Percentiles rank a stretch among this genome's conserved stretches.
Conservation (phyloP, 192 early-diverging fungal genomes). For the Ambispora gerdemannii region DNA sequence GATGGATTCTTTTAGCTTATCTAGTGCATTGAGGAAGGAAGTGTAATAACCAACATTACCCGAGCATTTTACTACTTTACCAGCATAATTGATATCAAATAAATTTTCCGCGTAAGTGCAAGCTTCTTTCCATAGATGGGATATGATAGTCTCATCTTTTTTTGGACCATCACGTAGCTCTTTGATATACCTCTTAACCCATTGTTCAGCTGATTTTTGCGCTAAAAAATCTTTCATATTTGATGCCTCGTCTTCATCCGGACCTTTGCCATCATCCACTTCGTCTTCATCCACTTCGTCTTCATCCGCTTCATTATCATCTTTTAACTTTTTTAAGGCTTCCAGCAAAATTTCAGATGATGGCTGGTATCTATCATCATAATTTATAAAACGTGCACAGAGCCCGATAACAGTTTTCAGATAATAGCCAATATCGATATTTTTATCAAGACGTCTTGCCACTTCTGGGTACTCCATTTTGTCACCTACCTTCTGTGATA, state of each 20-base stretch:
- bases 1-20: conserved; percentile 7
- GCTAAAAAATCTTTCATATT: background rate
- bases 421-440: conserved; percentile 14
- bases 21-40: background rate
- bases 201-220: background rate
- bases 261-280: too few relatives aligned
- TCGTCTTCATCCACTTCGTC: too few relatives aligned
- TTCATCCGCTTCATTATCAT: background rate
- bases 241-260: too few relatives aligned
- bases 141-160: background rate
- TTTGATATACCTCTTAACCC: conserved; percentile 5
- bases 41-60: background rate
- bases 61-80: background rate
- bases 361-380: background rate
- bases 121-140: background rate
- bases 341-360: background rate
- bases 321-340: conserved; percentile 1
- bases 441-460: background rate
- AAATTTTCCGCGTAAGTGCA: background rate
- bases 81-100: background rate
- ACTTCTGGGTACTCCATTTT: conserved; percentile 6
- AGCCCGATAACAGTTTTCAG: background rate
- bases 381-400: conserved; percentile 7
- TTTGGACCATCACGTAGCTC: background rate
- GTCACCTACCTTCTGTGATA: background rate